A percentile compares a stretch with the other conserved stretches of the same genome.
phyloP scores from a whole-genome alignment of 345 rosid genomes.

The Lepidium africanum region DNA sequence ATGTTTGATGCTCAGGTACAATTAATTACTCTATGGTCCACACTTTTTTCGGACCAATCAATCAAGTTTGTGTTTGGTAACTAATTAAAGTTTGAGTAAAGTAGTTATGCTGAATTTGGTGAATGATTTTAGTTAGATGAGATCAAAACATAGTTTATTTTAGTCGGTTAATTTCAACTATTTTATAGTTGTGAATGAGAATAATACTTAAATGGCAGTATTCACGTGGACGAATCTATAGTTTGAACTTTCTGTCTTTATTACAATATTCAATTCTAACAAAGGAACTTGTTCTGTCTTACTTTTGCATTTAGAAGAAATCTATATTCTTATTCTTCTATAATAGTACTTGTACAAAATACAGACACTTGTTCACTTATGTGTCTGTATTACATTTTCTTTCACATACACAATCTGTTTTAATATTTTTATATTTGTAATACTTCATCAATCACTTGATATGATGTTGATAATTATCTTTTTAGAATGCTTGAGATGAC shows the following conservation, averaged over 20 bases:
- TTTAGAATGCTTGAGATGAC: constrained; percentile 16
- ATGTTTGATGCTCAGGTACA: constrained; percentile 98
- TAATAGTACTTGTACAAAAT: not conserved
- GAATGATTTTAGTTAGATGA: not conserved
- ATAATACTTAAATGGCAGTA: not conserved
- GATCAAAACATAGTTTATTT: not conserved
- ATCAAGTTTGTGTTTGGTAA: not conserved
- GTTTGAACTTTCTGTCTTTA: not conserved
- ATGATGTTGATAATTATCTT: not conserved
- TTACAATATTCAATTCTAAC: not conserved
- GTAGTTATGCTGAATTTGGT: constrained; percentile 11
- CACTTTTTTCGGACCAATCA: not conserved
- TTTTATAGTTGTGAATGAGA: constrained; percentile 4
- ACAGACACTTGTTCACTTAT: constrained; percentile 20
- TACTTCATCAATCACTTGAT: not conserved
- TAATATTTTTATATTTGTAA: not conserved
- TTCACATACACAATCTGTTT: constrained; percentile 5
- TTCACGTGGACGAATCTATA: constrained; percentile 28
- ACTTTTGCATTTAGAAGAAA: constrained; percentile 17
- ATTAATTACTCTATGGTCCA: constrained; percentile 4
- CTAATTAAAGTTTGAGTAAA: not conserved
- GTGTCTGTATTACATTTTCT: constrained; percentile 16
- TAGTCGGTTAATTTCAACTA: constrained; percentile 9
- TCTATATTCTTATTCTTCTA: constrained; percentile 6
- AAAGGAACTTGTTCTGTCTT: constrained; percentile 19